These are phyloP conservation scores for Aspergillus eucalypticola DNA, from an alignment of 2,329 filamentous ascomycete species.

Conservation along the genomic window DNA sequence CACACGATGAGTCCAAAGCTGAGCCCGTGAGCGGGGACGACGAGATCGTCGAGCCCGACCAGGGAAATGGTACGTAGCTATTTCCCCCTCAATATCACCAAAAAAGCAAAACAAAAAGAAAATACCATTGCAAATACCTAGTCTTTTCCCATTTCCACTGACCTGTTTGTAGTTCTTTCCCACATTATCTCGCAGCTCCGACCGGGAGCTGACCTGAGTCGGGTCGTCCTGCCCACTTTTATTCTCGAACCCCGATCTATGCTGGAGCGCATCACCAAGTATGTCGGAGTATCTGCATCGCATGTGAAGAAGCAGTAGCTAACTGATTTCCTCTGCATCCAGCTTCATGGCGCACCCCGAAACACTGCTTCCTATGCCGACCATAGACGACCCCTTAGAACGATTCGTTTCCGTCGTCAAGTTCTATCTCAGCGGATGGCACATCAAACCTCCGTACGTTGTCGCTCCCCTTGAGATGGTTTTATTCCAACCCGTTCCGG, in stretches of 20 bases:
- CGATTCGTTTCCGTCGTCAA: constrained; percentile 95
- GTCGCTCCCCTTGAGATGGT: background rate
- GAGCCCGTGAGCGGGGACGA: constrained; percentile 60
- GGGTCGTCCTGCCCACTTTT: constrained; percentile 93
- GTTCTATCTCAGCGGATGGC: constrained; percentile 98
- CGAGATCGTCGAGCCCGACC: constrained; percentile 84
- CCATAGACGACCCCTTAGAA: constrained; percentile 82
- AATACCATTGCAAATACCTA: background rate
- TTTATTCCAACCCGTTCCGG: constrained; percentile 4
- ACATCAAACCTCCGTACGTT: constrained; percentile 91
- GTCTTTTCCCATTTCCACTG: constrained; percentile 1
- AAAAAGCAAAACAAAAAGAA: background rate
- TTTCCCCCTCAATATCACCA: background rate
- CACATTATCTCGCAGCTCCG: constrained; percentile 97
- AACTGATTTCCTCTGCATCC: constrained; percentile 25
- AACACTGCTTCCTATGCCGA: constrained; percentile 82
- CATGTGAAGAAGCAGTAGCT: constrained; percentile 8
- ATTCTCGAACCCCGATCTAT: constrained; percentile 97
- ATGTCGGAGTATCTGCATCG: constrained; percentile 20
- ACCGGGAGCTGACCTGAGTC: constrained; percentile 89
- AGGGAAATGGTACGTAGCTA: constrained; percentile 76
- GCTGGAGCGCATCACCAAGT: constrained; percentile 99
- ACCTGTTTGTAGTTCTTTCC: constrained; percentile 68
- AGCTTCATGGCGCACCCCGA: constrained; percentile 99
- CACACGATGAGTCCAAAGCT: constrained; percentile 55